phyloP scores from a whole-genome alignment of 2,329 filamentous ascomycete genomes.

The Didymella exigua region DNA sequence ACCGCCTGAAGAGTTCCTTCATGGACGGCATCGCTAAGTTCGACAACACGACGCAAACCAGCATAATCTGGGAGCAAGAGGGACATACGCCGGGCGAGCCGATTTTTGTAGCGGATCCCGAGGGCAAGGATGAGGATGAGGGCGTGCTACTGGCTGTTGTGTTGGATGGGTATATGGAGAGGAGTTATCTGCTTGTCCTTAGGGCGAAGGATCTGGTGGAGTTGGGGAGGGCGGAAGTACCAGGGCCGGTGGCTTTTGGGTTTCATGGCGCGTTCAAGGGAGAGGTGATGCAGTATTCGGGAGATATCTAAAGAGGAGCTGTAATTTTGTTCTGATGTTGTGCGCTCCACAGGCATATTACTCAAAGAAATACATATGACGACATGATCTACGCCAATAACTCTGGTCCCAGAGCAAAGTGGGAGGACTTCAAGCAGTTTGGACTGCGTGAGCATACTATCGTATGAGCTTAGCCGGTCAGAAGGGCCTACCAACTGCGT shows the following conservation, averaged over 20 bases:
- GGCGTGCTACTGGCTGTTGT: constrained; percentile 68
- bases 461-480: too few species aligned
- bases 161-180: constrained; percentile 63
- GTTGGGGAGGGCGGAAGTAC: constrained; percentile 66
- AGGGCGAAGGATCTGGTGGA: constrained; percentile 68
- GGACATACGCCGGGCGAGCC: constrained; percentile 73
- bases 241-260: constrained; percentile 65
- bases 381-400: too few species aligned
- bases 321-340: too few species aligned
- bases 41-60: constrained; percentile 61
- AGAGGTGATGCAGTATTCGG: constrained; percentile 20
- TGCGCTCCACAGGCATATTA: too few species aligned
- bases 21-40: constrained; percentile 70
- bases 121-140: constrained; percentile 63
- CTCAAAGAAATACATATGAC: too few species aligned
- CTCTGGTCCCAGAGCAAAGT: not conserved
- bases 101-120: constrained; percentile 66
- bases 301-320: constrained; percentile 15
- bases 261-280: constrained; percentile 66
- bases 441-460: not conserved
- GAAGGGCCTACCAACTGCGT: too few species aligned
- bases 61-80: constrained; percentile 61
- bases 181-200: constrained; percentile 69
- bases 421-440: not conserved
- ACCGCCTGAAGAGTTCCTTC: constrained; percentile 64